Percentiles rank a stretch among this genome's conserved stretches.
Conservation (phyloP, 2,329 filamentous ascomycete genomes). For the Aspergillus brunneoviolaceus region DNA sequence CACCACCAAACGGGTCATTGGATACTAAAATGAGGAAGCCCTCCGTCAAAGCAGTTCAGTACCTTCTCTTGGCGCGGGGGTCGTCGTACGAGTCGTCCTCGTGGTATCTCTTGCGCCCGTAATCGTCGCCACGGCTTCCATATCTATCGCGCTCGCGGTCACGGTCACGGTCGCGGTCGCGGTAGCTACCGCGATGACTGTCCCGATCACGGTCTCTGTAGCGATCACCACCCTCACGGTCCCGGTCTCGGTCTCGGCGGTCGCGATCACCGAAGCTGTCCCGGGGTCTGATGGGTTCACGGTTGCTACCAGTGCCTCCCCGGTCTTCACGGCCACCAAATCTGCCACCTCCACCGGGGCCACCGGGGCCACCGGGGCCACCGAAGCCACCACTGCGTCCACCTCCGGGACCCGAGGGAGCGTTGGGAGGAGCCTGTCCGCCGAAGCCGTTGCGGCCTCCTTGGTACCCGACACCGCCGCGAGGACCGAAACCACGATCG, state of each 20-base stretch:
- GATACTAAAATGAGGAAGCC: conserved; percentile 19
- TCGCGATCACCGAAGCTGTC: conserved; percentile 56
- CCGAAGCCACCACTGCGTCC: conserved; percentile 54
- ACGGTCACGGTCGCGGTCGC: conserved; percentile 46
- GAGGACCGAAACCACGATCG: conserved; percentile 50
- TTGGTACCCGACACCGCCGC: conserved; percentile 58
- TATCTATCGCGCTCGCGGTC: conserved; percentile 53
- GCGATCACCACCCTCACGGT: conserved; percentile 57
- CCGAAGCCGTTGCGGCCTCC: conserved; percentile 56
- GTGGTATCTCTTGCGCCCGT: conserved; percentile 65
- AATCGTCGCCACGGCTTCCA: conserved; percentile 50
- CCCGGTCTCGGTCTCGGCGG: conserved; percentile 43
- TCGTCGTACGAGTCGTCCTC: conserved; percentile 82
- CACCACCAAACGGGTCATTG: conserved; percentile 43
- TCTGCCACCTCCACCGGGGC: conserved; percentile 39
- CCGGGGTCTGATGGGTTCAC: conserved; percentile 74
- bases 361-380: conserved; percentile 50
- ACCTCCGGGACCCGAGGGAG: conserved; percentile 55
- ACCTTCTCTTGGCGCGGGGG: conserved; percentile 60
- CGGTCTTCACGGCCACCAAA: conserved; percentile 56
- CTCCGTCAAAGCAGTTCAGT: conserved; percentile 41
- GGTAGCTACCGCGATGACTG: conserved; percentile 38
- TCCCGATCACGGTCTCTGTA: conserved; percentile 57
- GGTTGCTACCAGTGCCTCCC: conserved; percentile 71
- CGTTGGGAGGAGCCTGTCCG: conserved; percentile 50